These are phyloP conservation scores for Globisporangium alternatum DNA, from an alignment of 352 stramenopile genomes.

Conservation along the genomic window DNA sequence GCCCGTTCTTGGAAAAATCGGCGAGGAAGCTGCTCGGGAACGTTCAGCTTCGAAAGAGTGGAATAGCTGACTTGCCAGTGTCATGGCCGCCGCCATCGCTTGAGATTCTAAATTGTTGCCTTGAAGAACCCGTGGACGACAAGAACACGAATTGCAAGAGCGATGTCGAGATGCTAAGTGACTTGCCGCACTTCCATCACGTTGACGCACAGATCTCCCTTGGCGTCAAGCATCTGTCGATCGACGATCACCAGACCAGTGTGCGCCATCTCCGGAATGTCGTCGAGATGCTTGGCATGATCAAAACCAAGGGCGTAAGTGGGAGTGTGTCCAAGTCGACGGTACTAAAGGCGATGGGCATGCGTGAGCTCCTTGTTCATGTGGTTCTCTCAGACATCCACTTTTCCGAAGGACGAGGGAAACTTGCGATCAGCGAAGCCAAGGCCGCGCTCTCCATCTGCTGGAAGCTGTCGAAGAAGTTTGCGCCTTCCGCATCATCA, in stretches of 20 bases:
- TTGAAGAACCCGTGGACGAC: not conserved
- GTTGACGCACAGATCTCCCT: slow-evolving; percentile 33
- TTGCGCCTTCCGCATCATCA: slow-evolving; percentile 15
- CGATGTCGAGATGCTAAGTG: not conserved
- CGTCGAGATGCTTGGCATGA: slow-evolving; percentile 1
- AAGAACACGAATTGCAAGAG: not conserved
- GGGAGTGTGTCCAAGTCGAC: slow-evolving; percentile 2
- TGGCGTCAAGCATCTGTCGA: slow-evolving; percentile 8
- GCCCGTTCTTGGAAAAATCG: slow-evolving; percentile 34
- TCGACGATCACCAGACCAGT: slow-evolving; percentile 12
- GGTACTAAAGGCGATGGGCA: slow-evolving; percentile 34
- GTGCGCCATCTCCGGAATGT: slow-evolving; percentile 28
- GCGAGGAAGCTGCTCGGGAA: slow-evolving; percentile 35
- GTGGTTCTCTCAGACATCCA: slow-evolving; percentile 51
- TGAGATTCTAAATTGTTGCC: slow-evolving; percentile 19
- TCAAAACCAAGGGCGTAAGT: slow-evolving; percentile 12
- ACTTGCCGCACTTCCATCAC: slow-evolving; percentile 23
- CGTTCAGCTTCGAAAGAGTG: slow-evolving; percentile 15
- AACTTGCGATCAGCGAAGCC: slow-evolving; percentile 44
- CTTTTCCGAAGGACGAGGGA: slow-evolving; percentile 42
- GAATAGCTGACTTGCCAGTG: not conserved
- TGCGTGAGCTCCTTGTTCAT: slow-evolving; percentile 53
- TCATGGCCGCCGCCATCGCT: slow-evolving; percentile 25
- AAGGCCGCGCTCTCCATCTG: slow-evolving; percentile 65
- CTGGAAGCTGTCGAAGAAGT: slow-evolving; percentile 62